Percentiles rank a stretch among this genome's conserved stretches.
phyloP scores from a whole-genome alignment of 352 stramenopile species.

The Phytophthora ohioensis region DNA sequence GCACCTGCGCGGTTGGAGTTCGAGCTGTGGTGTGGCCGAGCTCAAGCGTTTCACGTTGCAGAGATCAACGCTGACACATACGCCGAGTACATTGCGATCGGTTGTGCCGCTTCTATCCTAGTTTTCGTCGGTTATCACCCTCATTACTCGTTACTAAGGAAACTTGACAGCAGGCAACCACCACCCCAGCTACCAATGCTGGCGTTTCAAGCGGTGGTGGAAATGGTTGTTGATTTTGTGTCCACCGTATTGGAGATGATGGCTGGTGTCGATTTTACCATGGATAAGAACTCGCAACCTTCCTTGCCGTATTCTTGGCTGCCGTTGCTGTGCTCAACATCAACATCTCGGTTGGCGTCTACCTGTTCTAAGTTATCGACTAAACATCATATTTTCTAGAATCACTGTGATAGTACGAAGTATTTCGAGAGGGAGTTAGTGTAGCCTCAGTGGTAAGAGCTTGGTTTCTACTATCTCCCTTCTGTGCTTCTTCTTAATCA shows the following conservation, averaged over 20 bases:
- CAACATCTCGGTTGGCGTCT: conserved; percentile 39
- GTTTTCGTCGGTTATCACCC: conserved; percentile 44
- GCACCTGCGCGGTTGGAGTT: conserved; percentile 13
- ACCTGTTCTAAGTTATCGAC: conserved; percentile 23
- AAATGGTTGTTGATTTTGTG: conserved; percentile 35
- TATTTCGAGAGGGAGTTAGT: too few species aligned
- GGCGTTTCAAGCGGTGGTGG: conserved; percentile 18
- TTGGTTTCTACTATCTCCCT: too few species aligned
- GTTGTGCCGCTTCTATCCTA: conserved; percentile 40
- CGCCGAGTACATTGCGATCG: conserved; percentile 55
- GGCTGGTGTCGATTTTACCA: conserved; percentile 27
- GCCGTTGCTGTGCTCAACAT: conserved; percentile 46
- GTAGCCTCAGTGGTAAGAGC: too few species aligned
- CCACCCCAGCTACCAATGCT: conserved; percentile 14
- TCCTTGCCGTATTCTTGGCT: conserved; percentile 36
- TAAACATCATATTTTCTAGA: not conserved
- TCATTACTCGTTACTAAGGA: conserved; percentile 28
- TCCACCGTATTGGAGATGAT: conserved; percentile 37
- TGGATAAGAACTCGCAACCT: conserved; percentile 21
- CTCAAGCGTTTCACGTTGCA: conserved; percentile 27
- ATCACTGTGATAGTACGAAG: too few species aligned
- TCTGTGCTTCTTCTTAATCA: too few species aligned
- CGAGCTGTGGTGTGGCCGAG: conserved; percentile 18
- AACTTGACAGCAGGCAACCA: not conserved
- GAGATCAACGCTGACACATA: conserved; percentile 41